Base-by-base conservation (phyloP, 2,329 filamentous ascomycete genomes). In the Penicillium sp. region DNA sequence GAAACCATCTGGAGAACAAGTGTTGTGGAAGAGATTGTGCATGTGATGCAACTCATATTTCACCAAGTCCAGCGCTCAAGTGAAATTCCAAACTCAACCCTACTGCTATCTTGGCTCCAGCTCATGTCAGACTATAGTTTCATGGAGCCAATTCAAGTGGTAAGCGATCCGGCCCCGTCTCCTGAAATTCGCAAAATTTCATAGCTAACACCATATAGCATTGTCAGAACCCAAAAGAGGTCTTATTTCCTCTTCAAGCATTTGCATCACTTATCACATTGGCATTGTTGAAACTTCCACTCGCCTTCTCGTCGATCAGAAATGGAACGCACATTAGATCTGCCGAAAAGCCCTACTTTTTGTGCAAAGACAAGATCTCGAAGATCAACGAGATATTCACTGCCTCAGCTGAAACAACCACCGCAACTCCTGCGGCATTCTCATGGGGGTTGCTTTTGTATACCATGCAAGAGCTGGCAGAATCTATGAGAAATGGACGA, bases 371-470 rank as follows among this genome's bases (percentile, higher is more conserved):
- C 6, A 84, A 89, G 18, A 79, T 96, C n/a, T 82, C 84, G 46
- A 83, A 86, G 50, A 83, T 96, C 13, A 91, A 93, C 62, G 82
- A 83, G 49, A 83, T 88, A n/a, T 80, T 96, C 32, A 74, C 87
- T 22, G 77, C 79, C 52, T 84, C 86, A 11, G 79, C 79, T 18
- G 81, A 81, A 14, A 79, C 84, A n/a, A 77, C 80, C 36, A 84
- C 84, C 34, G 89, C 89, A 18, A 86, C 84, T 52, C 90, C 91
- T 1, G 85, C 90, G 16, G 82, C 91, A 18, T 89, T 95, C 61
- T 85, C 89, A 3, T 97, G 92, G 92, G 86, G 87, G 4, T 78
- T 93, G 45, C 83, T 96, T 24, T 79, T 92, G 9, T 84, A 89
- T 65, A 81, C 83, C 24, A 85, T 94, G 76, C 84, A 85, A 61